A percentile compares a stretch with the other conserved stretches of the same genome.
These are phyloP conservation scores for Beauveria sp. DNA, from an alignment of 2,329 filamentous ascomycete genomes.

Conservation along the genomic window DNA sequence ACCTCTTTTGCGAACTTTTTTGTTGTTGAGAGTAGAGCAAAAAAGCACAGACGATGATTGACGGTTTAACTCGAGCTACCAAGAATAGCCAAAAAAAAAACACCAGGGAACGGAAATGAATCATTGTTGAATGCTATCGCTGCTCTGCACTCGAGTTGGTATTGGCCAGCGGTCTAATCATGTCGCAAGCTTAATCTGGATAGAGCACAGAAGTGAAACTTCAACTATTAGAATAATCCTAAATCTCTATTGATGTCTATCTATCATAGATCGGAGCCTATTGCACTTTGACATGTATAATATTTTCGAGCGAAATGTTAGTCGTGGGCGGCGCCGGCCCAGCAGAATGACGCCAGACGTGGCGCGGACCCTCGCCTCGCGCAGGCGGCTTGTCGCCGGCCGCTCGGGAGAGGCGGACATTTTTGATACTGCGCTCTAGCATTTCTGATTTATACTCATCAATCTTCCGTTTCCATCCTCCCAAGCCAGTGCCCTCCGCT, in stretches of 20 bases:
- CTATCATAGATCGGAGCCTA: background rate
- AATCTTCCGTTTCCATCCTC: background rate
- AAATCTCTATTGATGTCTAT: no score
- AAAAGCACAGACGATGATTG: no score
- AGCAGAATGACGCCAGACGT: background rate
- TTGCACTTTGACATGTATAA: background rate
- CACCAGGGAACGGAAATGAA: no score
- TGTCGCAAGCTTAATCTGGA: no score
- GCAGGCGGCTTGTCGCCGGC: background rate
- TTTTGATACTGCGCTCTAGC: slow-evolving; percentile 18
- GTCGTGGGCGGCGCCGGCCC: background rate
- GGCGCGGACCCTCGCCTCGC: background rate
- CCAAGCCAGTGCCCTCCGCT: background rate
- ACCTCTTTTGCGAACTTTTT: no score
- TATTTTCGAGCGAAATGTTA: background rate
- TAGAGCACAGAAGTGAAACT: no score
- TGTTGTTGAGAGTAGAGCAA: no score
- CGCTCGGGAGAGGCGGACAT: slow-evolving; percentile 12
- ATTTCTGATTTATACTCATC: slow-evolving; percentile 21
- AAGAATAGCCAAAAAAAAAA: accelerated
- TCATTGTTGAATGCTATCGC: no score
- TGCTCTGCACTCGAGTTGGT: no score
- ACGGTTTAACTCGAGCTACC: no score
- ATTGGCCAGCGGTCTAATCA: no score
- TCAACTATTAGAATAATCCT: no score